These are phyloP conservation scores for Heterobasidion parviporum DNA, from an alignment of 1,284 basidiomycete species.

Conservation along the genomic window DNA sequence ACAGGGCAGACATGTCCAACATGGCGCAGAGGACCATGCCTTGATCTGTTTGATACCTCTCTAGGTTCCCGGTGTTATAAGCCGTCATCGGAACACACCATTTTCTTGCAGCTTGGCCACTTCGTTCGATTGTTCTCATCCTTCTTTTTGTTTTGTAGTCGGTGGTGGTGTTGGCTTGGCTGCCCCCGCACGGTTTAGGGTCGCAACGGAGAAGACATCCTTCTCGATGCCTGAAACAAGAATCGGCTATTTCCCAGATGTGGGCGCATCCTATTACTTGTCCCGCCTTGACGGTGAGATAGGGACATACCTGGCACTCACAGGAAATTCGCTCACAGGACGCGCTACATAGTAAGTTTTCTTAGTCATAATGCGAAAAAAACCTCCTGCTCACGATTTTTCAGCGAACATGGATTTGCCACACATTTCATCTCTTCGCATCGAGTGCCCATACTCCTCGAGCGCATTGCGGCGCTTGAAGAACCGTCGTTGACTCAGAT, in stretches of 20 bases:
- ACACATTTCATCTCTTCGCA: conserved; percentile 84
- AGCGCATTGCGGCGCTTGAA: conserved; percentile 54
- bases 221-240: conserved; percentile 99
- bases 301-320: conserved; percentile 92
- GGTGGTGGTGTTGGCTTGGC: conserved; percentile 93
- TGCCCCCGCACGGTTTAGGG: conserved; percentile 83
- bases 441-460: conserved; percentile 61
- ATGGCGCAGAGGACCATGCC: too few relatives aligned
- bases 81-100: too few relatives aligned
- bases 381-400: conserved; percentile 1
- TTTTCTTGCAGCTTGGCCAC: background rate
- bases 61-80: too few relatives aligned
- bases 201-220: conserved; percentile 88
- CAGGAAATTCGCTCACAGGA: conserved; percentile 67
- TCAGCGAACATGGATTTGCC: conserved; percentile 81
- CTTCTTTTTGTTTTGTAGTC: conserved; percentile 43
- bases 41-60: too few relatives aligned
- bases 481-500: conserved; percentile 40
- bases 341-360: conserved; percentile 74
- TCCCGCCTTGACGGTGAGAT: conserved; percentile 87
- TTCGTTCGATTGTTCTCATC: conserved; percentile 4
- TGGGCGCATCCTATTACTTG: conserved; percentile 88
- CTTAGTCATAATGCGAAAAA: conserved; percentile 4
- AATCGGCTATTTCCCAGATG: conserved; percentile 87
- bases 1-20: too few relatives aligned